phyloP scores from a whole-genome alignment of 805 yeast species.

The Ogataea dorogensis region DNA sequence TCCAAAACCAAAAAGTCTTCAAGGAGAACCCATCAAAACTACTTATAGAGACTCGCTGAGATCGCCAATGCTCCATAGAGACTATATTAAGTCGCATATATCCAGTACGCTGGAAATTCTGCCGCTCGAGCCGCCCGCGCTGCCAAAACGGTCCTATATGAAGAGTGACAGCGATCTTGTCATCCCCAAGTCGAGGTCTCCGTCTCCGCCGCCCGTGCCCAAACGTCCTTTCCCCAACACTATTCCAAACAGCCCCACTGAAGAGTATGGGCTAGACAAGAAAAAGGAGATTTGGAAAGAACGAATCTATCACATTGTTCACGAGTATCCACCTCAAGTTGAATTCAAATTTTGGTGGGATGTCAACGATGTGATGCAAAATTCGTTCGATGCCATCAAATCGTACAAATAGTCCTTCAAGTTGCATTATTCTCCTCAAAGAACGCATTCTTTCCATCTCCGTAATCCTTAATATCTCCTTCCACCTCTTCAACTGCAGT shows the following conservation, averaged over 20 bases:
- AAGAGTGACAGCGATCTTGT: slow-evolving; percentile 6
- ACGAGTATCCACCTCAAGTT: slow-evolving; percentile 39
- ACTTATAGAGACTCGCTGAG: slow-evolving; percentile 10
- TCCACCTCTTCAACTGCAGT: slow-evolving; percentile 53
- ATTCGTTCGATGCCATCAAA: slow-evolving; percentile 25
- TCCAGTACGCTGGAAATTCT: slow-evolving; percentile 7
- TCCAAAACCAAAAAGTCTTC: no score
- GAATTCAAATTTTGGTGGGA: slow-evolving; percentile 44
- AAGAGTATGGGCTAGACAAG: slow-evolving; percentile 39
- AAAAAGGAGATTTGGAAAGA: slow-evolving; percentile 56
- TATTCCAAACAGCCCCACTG: slow-evolving; percentile 7
- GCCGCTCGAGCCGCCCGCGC: slow-evolving; percentile 11
- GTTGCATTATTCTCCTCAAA: slow-evolving; percentile 29
- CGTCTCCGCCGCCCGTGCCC: slow-evolving; percentile 17
- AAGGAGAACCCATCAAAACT: no score
- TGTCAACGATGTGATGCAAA: slow-evolving; percentile 39
- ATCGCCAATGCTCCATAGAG: slow-evolving; percentile 8
- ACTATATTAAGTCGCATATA: slow-evolving; percentile 8
- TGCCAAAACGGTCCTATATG: slow-evolving; percentile 10
- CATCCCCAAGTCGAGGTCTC: slow-evolving; percentile 5
- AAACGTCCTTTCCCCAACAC: no score
- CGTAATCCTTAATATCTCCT: slow-evolving; percentile 63
- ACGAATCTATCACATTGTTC: slow-evolving; percentile 44
- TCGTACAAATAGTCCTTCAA: slow-evolving; percentile 4
- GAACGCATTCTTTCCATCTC: slow-evolving; percentile 56